phyloP scores from a whole-genome alignment of 148 eudicot species.

The Salicornia ramosissima region DNA sequence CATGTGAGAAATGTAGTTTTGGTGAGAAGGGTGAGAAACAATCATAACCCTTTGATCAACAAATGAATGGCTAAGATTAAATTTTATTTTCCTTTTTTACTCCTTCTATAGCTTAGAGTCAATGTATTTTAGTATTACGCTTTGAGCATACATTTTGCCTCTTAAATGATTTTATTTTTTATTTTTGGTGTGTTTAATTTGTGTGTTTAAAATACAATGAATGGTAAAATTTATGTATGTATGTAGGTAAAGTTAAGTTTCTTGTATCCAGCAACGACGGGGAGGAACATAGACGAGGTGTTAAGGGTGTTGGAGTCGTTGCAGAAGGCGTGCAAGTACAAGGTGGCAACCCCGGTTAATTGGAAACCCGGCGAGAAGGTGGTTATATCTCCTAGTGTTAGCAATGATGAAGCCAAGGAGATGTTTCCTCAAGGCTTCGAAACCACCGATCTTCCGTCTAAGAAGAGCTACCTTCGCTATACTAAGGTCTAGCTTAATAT shows the following conservation, averaged over 20 bases:
- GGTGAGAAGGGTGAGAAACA: too few species aligned
- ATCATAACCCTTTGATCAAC: too few species aligned
- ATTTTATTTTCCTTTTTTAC: too few species aligned
- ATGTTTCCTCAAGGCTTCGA: constrained; percentile 70
- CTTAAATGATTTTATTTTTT: too few species aligned
- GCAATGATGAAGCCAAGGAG: constrained; percentile 51
- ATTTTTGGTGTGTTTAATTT: too few species aligned
- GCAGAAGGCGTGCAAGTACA: constrained; percentile 57
- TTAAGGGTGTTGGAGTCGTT: constrained; percentile 73
- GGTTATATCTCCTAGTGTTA: constrained; percentile 69
- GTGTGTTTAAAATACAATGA: too few species aligned
- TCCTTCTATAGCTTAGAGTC: too few species aligned
- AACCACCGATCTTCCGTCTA: constrained; percentile 61
- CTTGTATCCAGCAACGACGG: constrained; percentile 78
- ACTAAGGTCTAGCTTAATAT: constrained; percentile 45
- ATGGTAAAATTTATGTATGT: background rate
- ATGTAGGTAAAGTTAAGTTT: constrained; percentile 76
- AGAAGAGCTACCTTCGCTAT: constrained; percentile 66
- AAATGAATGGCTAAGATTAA: too few species aligned
- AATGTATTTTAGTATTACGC: too few species aligned
- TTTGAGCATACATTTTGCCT: too few species aligned
- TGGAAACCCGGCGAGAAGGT: constrained; percentile 78
- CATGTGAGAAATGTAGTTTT: too few species aligned
- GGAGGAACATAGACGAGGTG: constrained; percentile 89
- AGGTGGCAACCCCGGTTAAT: constrained; percentile 75